These are phyloP conservation scores for Volvox reticuliferus DNA, from an alignment of 139 green algal species.

Conservation along the genomic window DNA sequence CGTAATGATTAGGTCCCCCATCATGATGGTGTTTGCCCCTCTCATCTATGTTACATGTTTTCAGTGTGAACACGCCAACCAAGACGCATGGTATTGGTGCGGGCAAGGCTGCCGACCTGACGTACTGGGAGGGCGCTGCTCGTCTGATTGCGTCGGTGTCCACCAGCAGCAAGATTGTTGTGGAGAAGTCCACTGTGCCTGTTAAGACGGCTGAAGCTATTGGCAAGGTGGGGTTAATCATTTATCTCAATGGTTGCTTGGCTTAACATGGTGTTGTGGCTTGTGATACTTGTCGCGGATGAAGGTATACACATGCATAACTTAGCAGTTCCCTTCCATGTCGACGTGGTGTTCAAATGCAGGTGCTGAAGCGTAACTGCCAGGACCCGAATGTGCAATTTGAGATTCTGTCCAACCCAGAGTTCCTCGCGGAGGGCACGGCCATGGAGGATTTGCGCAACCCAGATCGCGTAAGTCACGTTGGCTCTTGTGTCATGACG, in stretches of 20 bases:
- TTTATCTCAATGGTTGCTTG: no score
- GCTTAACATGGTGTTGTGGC: no score
- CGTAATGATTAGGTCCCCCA: no score
- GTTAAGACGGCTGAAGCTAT: conserved; percentile 99
- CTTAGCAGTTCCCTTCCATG: no score
- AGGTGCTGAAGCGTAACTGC: conserved; percentile 89
- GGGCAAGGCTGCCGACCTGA: conserved; percentile 97
- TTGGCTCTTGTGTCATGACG: background rate
- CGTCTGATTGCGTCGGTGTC: conserved; percentile 92
- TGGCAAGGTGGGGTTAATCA: conserved; percentile 79
- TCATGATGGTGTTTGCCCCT: no score
- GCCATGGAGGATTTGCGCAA: conserved; percentile 88
- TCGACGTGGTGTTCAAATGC: background rate
- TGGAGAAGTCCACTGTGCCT: conserved; percentile 99
- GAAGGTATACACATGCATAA: no score
- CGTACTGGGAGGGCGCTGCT: conserved; percentile 98
- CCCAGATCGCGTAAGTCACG: conserved; percentile 71
- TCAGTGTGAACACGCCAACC: conserved; percentile 98
- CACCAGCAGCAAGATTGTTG: conserved; percentile 95
- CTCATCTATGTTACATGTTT: background rate
- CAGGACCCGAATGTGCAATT: conserved; percentile 81
- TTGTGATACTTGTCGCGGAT: no score
- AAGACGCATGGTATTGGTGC: conserved; percentile 97
- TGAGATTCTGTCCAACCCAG: conserved; percentile 97
- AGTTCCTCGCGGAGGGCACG: conserved; percentile 95